Conservation (phyloP, 352 stramenopile genomes). For the Peronospora belbahrii region DNA sequence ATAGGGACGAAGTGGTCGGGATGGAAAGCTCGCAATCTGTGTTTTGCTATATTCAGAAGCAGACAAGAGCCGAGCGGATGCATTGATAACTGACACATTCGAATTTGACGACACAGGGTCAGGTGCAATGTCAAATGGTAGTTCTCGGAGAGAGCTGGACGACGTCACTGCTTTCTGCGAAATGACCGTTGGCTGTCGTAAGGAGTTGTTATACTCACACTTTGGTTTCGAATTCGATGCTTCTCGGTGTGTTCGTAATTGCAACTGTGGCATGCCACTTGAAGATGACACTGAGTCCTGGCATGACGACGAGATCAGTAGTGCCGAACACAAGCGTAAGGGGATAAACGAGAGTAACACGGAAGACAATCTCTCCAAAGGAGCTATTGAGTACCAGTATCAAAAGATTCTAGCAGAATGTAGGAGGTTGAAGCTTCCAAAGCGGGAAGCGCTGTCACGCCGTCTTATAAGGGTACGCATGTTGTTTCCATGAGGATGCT, state of each 20-base stretch:
- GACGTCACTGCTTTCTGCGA: constrained; percentile 55
- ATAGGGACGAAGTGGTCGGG: constrained; percentile 61
- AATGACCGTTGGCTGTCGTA: constrained; percentile 40
- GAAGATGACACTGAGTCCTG: constrained; percentile 8
- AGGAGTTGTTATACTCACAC: constrained; percentile 44
- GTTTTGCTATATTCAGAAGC: constrained; percentile 49
- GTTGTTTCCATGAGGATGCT: neutral
- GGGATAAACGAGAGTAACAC: constrained; percentile 1
- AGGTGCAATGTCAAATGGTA: constrained; percentile 25
- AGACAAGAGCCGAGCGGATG: constrained; percentile 48
- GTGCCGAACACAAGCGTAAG: neutral
- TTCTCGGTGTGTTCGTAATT: constrained; percentile 35
- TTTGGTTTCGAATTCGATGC: constrained; percentile 44
- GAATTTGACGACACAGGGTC: constrained; percentile 18
- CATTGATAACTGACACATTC: constrained; percentile 34
- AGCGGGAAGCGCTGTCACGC: constrained; percentile 49
- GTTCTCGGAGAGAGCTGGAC: constrained; percentile 35
- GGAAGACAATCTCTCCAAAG: constrained; percentile 12
- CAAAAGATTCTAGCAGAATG: constrained; percentile 41
- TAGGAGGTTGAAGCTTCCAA: constrained; percentile 35
- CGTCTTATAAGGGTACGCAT: constrained; percentile 34
- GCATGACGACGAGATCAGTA: constrained; percentile 5
- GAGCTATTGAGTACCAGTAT: constrained; percentile 54
- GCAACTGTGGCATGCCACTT: constrained; percentile 44
- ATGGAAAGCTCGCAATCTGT: constrained; percentile 46